These are phyloP conservation scores for Crepidotus variabilis DNA, from an alignment of 768 basidiomycete species.

Conservation along the genomic window DNA sequence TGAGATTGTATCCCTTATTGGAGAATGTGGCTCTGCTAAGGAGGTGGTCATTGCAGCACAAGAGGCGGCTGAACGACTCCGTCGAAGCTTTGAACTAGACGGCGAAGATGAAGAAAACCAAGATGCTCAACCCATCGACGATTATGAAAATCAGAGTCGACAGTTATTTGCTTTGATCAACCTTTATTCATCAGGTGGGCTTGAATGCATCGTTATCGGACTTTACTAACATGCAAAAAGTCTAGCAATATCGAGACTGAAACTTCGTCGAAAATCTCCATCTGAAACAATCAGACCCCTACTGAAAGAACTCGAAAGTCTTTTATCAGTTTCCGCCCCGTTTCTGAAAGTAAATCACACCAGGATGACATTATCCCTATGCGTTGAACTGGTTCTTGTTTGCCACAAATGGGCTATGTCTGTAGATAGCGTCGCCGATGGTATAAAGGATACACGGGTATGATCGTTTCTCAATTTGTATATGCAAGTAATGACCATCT, in stretches of 20 bases:
- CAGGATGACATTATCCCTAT: conserved; percentile 24
- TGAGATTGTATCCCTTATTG: conserved; percentile 37
- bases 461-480: conserved; percentile 5
- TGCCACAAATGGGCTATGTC: conserved; percentile 27
- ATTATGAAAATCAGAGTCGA: conserved; percentile 11
- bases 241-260: conserved; percentile 44
- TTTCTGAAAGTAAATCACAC: conserved; percentile 27
- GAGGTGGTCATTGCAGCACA: conserved; percentile 45
- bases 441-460: conserved; percentile 27
- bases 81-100: conserved; percentile 20
- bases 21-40: conserved; percentile 37
- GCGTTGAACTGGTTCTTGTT: conserved; percentile 24
- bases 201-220: neutral
- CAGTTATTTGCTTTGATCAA: conserved; percentile 36
- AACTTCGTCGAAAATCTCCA: conserved; percentile 36
- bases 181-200: conserved; percentile 37
- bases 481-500: neutral
- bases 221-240: conserved; percentile 3
- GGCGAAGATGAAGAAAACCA: conserved; percentile 20
- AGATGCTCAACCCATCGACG: conserved; percentile 12
- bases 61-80: conserved; percentile 39
- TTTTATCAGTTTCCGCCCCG: conserved; percentile 22
- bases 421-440: conserved; percentile 15
- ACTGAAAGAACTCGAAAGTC: conserved; percentile 31
- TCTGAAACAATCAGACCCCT: conserved; percentile 39